Base-by-base conservation (phyloP, 2,329 filamentous ascomycete species). In the Knufia petricola region DNA sequence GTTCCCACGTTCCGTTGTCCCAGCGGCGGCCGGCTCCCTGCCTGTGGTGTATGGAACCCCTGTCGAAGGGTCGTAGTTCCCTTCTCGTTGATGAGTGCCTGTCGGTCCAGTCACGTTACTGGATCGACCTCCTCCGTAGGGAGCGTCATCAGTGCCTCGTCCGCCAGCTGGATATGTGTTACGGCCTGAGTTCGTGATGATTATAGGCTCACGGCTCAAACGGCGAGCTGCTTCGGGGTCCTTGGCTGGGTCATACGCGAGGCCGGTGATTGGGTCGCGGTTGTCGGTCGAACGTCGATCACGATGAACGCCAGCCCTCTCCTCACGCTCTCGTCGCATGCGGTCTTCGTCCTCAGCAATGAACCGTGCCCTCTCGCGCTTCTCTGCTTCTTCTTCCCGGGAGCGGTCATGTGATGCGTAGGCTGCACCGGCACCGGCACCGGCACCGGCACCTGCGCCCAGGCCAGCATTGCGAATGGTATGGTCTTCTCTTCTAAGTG, bases 291-390 rank as follows among this genome's bases (percentile, higher is more conserved):
- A 28, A 3, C 10, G 3, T 20, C 24, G 20, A 41, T 26, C 39
- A n/a, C 7, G 6, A 36, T 28, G 13, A 15, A 26, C 24, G 37
- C 12, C 19, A 53, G 55, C 4, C 39, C 46, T 19, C 51, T 50
- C 26, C 55, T 56, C 39, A 12, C 26, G 26, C 26, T 57, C 51
- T 6, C 55, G 49, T 30, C 47, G 46, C 23, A 50, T 54, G 26
- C 46, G 53, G 31, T 51, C 53, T 1, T 45, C 19, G 6, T 57
- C 46, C 12, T 55, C 52, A n/a, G 49, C 41, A 12, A 30, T 46
- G 26, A 28, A 12, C 12, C 26, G 26, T 28, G 26, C 26, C 12
- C 26, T 6, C 26, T 28, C 26, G 26, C 26, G 26, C 26, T 28
- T 28, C 26, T 28, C 45, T 40, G 44, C 45, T 26, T 42, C 50